A percentile compares a stretch with the other conserved stretches of the same genome.
phyloP scores from a whole-genome alignment of 1,139 yeast species.

The Sugiyamaella grinbergsii region DNA sequence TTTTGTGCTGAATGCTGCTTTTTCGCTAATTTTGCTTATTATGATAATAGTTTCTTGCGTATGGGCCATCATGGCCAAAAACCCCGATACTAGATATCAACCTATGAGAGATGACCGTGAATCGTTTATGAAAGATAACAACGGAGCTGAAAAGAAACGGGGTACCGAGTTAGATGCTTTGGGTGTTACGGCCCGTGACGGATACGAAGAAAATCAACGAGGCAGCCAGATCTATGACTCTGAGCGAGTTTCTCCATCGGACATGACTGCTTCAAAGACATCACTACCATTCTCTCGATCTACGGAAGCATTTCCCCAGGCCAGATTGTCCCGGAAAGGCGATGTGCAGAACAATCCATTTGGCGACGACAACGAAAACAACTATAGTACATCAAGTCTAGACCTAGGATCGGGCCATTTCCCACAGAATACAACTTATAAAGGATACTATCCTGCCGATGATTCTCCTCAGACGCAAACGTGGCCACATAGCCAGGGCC shows the following conservation, averaged over 20 bases:
- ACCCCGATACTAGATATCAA: slow-evolving; percentile 94
- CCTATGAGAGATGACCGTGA: slow-evolving; percentile 97
- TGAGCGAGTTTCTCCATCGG: slow-evolving; percentile 9
- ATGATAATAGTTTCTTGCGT: slow-evolving; percentile 87
- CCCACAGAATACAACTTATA: slow-evolving; percentile 28
- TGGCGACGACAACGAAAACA: slow-evolving; percentile 17
- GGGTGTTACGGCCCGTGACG: slow-evolving; percentile 81
- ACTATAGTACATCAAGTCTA: slow-evolving; percentile 20
- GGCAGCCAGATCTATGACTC: slow-evolving; percentile 11
- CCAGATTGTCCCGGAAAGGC: slow-evolving; percentile 29
- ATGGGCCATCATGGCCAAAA: slow-evolving; percentile 79
- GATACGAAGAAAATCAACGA: slow-evolving; percentile 28
- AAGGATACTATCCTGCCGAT: slow-evolving; percentile 29
- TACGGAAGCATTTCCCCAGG: slow-evolving; percentile 32
- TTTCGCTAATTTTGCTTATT: slow-evolving; percentile 77
- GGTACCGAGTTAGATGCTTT: slow-evolving; percentile 80
- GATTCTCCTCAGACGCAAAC: slow-evolving; percentile 19
- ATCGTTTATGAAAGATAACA: slow-evolving; percentile 71
- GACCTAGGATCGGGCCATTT: slow-evolving; percentile 18
- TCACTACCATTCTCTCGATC: slow-evolving; percentile 10
- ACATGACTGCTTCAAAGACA: slow-evolving; percentile 15
- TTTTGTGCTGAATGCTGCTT: slow-evolving; percentile 84
- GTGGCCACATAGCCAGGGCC: slow-evolving; percentile 19
- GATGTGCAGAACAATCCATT: slow-evolving; percentile 23
- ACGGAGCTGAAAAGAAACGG: slow-evolving; percentile 35